Evolutionary conservation across 306 rosid genomes (phyloP).

Genomic region (Sesbania bispinosa): DNA sequence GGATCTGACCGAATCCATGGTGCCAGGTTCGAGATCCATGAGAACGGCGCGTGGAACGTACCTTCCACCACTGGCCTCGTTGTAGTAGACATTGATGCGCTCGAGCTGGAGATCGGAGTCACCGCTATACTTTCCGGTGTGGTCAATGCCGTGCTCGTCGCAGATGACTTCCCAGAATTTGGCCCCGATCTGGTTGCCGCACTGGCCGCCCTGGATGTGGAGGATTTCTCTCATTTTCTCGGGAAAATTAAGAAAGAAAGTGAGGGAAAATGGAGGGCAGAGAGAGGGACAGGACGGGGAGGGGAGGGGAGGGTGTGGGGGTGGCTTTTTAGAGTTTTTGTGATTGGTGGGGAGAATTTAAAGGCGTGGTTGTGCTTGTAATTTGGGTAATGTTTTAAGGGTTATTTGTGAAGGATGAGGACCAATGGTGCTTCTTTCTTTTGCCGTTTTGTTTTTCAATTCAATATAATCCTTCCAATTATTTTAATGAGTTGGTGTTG

Average conservation of each 20-base stretch:
- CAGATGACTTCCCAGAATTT: conserved; percentile 71
- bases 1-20: conserved; percentile 57
- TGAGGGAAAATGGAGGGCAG: conserved; percentile 16
- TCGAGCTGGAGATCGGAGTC: conserved; percentile 60
- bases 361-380: conserved; percentile 4
- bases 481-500: neutral
- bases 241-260: conserved; percentile 15
- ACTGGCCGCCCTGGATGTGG: conserved; percentile 70
- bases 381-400: neutral
- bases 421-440: conserved; percentile 5
- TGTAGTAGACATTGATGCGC: conserved; percentile 60
- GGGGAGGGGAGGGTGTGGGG: neutral
- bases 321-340: neutral
- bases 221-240: conserved; percentile 68
- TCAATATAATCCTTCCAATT: neutral
- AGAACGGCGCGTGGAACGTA: conserved; percentile 68
- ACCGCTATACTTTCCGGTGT: conserved; percentile 49
- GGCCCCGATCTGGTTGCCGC: conserved; percentile 71
- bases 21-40: conserved; percentile 68
- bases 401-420: neutral
- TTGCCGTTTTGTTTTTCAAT: neutral
- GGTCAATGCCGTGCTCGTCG: conserved; percentile 63
- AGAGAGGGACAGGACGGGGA: neutral
- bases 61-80: conserved; percentile 60
- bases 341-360: conserved; percentile 20